Conservation (phyloP, 1,284 basidiomycete genomes). For the Phellopilus nigrolimitatus region DNA sequence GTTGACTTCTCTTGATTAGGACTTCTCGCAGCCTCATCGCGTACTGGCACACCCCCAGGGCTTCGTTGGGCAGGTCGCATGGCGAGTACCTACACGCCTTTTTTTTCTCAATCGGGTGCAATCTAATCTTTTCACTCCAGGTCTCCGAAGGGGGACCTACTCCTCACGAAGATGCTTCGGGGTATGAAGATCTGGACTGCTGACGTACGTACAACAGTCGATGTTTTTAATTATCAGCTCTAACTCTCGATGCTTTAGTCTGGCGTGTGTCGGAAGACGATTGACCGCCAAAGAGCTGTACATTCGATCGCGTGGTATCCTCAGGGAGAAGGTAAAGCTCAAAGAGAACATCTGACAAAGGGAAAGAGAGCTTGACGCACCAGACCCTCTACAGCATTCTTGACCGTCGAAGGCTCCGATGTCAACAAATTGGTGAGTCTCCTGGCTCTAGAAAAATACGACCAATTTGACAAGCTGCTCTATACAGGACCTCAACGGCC, state of each 20-base stretch:
- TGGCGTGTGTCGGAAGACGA: conserved; percentile 67
- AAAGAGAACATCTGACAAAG: neutral
- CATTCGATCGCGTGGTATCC: conserved; percentile 74
- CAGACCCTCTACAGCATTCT: conserved; percentile 38
- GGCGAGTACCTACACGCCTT: too few species aligned
- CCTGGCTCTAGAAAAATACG: neutral
- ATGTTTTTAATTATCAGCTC: neutral
- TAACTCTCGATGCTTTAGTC: conserved; percentile 38
- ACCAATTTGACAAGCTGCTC: neutral
- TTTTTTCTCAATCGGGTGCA: too few species aligned
- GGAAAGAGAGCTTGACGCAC: neutral
- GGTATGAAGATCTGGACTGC: conserved; percentile 72
- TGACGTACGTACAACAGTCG: conserved; percentile 41
- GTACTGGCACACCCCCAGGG: conserved; percentile 68
- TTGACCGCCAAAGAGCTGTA: conserved; percentile 55
- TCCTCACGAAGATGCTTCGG: conserved; percentile 63
- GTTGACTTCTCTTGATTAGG: neutral
- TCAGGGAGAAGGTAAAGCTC: conserved; percentile 49
- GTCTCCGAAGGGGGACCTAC: conserved; percentile 59
- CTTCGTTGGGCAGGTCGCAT: conserved; percentile 76
- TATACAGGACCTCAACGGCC: conserved; percentile 48
- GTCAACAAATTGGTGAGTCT: conserved; percentile 44
- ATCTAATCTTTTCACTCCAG: conserved; percentile 32
- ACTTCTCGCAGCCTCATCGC: conserved; percentile 40
- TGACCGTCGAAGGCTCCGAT: conserved; percentile 51